Evolutionary conservation across 2,329 filamentous ascomycete species (phyloP).

Genomic region (Colletotrichum tabaci): DNA sequence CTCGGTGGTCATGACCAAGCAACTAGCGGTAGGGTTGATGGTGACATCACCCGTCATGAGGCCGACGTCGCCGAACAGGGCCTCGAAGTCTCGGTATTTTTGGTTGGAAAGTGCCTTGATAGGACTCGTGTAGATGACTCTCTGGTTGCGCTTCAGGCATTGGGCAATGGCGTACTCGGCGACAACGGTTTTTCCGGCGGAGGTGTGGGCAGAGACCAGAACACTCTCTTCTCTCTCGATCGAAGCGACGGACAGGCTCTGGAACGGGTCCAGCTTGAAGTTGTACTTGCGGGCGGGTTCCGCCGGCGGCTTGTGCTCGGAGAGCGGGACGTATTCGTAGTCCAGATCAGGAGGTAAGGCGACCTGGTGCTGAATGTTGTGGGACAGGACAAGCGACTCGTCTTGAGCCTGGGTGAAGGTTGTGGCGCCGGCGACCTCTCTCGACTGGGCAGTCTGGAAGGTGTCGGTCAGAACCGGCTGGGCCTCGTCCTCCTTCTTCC

Average conservation of each 20-base stretch:
- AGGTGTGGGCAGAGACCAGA: slow-evolving; percentile 95
- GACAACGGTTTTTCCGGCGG: slow-evolving; percentile 97
- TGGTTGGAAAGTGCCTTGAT: slow-evolving; percentile 99
- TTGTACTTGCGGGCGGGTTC: slow-evolving; percentile 87
- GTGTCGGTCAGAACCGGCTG: slow-evolving; percentile 91
- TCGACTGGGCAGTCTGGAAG: slow-evolving; percentile 94
- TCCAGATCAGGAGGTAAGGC: slow-evolving; percentile 93
- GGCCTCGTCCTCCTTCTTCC: slow-evolving; percentile 71
- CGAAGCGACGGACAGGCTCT: slow-evolving; percentile 92
- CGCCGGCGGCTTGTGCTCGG: slow-evolving; percentile 90
- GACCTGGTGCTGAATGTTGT: slow-evolving; percentile 99
- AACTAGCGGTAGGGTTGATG: slow-evolving; percentile 98
- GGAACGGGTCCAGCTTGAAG: slow-evolving; percentile 97
- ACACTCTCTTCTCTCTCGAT: slow-evolving; percentile 98
- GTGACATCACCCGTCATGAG: slow-evolving; percentile 99
- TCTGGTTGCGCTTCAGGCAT: slow-evolving; percentile 95
- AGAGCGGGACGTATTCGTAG: slow-evolving; percentile 95
- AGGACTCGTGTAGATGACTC: slow-evolving; percentile 98
- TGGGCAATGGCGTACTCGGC: slow-evolving; percentile 99
- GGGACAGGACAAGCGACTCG: slow-evolving; percentile 85
- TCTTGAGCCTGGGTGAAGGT: slow-evolving; percentile 76
- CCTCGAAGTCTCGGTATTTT: slow-evolving; percentile 96
- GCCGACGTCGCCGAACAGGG: slow-evolving; percentile 96
- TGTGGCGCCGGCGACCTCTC: slow-evolving; percentile 87
- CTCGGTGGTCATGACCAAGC: slow-evolving; percentile 98